Percentiles rank a stretch among this genome's conserved stretches.
Evolutionary conservation across 495 filamentous ascomycete genomes (phyloP).

Genomic region (Hypoxylon crocopeplum): DNA sequence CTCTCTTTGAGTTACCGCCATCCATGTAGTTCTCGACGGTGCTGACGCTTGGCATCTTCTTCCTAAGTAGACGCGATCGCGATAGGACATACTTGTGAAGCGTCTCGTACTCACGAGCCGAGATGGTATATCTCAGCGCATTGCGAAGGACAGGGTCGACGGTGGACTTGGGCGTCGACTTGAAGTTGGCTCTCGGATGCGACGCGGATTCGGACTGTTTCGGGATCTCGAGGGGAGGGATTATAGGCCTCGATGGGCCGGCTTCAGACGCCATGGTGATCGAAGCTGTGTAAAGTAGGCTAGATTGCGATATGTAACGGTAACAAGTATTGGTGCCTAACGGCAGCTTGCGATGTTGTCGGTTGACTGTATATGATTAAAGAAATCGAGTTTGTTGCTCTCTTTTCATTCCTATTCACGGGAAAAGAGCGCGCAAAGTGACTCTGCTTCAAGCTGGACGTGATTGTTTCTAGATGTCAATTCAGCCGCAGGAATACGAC

Average conservation of each 20-base stretch:
- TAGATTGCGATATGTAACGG: background rate
- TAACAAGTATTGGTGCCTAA: constrained; percentile 18
- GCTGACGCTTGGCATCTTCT: constrained; percentile 63
- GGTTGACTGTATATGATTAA: background rate
- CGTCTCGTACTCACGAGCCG: constrained; percentile 81
- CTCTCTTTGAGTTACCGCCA: constrained; percentile 28
- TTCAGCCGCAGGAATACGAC: constrained; percentile 28
- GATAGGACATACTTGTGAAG: constrained; percentile 80
- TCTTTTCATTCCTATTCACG: background rate
- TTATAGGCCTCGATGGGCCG: constrained; percentile 29
- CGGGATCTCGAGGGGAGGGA: constrained; percentile 35
- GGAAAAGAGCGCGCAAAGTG: background rate
- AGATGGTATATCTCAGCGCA: constrained; percentile 81
- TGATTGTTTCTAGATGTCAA: constrained; percentile 15
- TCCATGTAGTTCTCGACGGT: constrained; percentile 57
- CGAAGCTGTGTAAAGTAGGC: background rate
- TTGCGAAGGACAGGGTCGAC: constrained; percentile 73
- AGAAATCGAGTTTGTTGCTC: background rate
- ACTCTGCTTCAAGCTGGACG: background rate
- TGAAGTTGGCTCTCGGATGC: constrained; percentile 30
- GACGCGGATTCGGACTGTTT: constrained; percentile 13
- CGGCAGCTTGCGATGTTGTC: constrained; percentile 1
- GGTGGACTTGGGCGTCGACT: constrained; percentile 46
- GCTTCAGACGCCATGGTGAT: constrained; percentile 43
- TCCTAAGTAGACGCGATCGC: constrained; percentile 66